Evolutionary conservation across 2,329 filamentous ascomycete genomes (phyloP).

Genomic region (Fusarium austroafricanum): DNA sequence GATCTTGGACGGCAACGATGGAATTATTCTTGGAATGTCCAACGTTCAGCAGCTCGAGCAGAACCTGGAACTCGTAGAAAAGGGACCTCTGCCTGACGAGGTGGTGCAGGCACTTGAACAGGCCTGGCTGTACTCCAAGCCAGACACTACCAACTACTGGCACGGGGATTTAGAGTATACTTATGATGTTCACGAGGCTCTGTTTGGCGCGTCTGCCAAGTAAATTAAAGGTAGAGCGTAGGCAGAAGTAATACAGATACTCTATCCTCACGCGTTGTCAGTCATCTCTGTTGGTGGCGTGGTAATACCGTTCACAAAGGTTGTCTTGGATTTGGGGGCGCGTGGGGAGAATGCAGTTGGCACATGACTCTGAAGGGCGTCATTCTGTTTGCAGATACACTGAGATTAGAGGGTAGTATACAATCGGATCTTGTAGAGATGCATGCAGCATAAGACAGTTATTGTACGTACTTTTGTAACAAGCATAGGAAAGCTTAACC

Average conservation of each 20-base stretch:
- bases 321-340: constrained; percentile 25
- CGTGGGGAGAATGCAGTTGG: constrained; percentile 30
- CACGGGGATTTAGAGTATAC: constrained; percentile 72
- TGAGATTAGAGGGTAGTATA: constrained; percentile 26
- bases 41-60: constrained; percentile 67
- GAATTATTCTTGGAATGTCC: constrained; percentile 70
- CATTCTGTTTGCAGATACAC: constrained; percentile 23
- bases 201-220: constrained; percentile 64
- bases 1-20: constrained; percentile 65
- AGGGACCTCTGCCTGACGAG: constrained; percentile 80
- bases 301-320: constrained; percentile 16
- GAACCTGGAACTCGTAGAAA: constrained; percentile 69
- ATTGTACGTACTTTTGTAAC: constrained; percentile 6
- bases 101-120: constrained; percentile 80
- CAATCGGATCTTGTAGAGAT: constrained; percentile 29
- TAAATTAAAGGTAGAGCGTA: constrained; percentile 33
- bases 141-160: constrained; percentile 64
- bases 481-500: not conserved
- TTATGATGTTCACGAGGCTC: constrained; percentile 71
- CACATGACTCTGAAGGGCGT: constrained; percentile 41
- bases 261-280: constrained; percentile 14
- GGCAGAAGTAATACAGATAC: constrained; percentile 9
- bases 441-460: constrained; percentile 5
- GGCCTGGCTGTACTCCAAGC: constrained; percentile 79
- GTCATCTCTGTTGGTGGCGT: constrained; percentile 17